Base-by-base conservation (phyloP, 106 monocot species). In the Dactylorhiza incarnata region DNA sequence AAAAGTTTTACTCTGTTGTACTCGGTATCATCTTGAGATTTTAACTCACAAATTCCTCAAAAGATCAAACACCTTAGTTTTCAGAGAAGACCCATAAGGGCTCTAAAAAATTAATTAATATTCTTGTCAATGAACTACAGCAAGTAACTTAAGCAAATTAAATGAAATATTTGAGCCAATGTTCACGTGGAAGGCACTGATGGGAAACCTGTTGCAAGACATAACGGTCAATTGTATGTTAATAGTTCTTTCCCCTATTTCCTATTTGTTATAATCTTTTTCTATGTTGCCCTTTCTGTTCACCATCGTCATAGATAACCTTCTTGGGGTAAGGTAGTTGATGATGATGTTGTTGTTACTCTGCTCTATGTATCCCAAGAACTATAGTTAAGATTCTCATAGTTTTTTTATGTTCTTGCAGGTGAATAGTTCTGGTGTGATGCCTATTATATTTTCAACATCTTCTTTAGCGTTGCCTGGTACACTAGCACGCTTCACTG, bases 391-490 rank as follows among this genome's bases (percentile, higher is more conserved):
- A 24, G 25, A 29, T 29, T 65, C 24, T 24, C 65, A 65, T 65
- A 65, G 65, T 65, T 65, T 29, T 65, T 65, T 2, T 26, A 20
- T 59, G n/a, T 10, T 65, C 45, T 69, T 69, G 15, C 73, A 99
- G 99, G 99, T 99, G 26, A 99, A 99, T 82, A 88, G 99, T 78
- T 99, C 99, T 52, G 99, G 99, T 26, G 99, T 99, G 77, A 99
- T 99, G 99, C 99, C 99, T 52, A 99, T 99, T 43, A 99, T 99
- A 80, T 94, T 99, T 75, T 99, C 99, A 8, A 90, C 94, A 75
- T 94, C 94, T 81, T 99, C 99, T 65, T 84, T 99, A 74, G 89
- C 99, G 79, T 83, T 99, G 73, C 99, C 94, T 56, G 94, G 83
- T 80, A 94, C 94, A 78, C 73, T 99, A 54, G 99, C 92, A 66